Base-by-base conservation (phyloP, 352 stramenopile species). In the Phytophthora podocarpi region DNA sequence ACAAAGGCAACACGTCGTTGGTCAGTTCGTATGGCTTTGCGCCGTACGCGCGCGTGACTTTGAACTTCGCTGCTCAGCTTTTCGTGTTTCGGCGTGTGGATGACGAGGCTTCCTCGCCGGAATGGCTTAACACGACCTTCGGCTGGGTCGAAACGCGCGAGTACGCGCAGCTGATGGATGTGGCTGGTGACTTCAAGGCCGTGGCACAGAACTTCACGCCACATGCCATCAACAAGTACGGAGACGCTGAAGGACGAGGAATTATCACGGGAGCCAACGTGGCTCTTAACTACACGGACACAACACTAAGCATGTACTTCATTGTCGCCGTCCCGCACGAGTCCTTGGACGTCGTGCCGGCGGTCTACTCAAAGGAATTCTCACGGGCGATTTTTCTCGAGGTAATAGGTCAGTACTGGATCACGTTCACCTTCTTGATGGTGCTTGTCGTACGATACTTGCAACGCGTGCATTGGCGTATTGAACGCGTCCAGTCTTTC, bases 251-350 rank as follows among this genome's bases (percentile, higher is more conserved):
- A 31, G 69, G 69, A 1, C 50, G 48, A 18, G 83, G 82, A 6
- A 59, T 93, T 42, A 64, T 90, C 40, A 87, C 77, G 1, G 87
- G 84, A 10, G 58, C 59, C 20, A 96, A 95, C 43, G 41, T 91
- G 43, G 4, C 70, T 78, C 27, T 16, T 5, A 78, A 66, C 34
- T 90, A 83, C 56, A 82, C 67, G 13, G 83, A 89, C 53, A 77
- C 72, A 5, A 85, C 80, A 35, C 43, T 85, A 15, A 91, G 72
- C 52, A 94, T 95, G 84, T 96, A 96, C 74, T 92, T 95, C 42
- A 82, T 91, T 28, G 40, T 95, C 8, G 76, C 82, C 1, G 69
- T 85, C 21, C 85, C 85, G 1, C 79, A 89, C 42, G 76, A 89
- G 45, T 70, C 72, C 1, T 64, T 84, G 16, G 82, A 93, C 31